phyloP scores from a whole-genome alignment of 2,329 filamentous ascomycete genomes.

The Colletotrichum incanum region DNA sequence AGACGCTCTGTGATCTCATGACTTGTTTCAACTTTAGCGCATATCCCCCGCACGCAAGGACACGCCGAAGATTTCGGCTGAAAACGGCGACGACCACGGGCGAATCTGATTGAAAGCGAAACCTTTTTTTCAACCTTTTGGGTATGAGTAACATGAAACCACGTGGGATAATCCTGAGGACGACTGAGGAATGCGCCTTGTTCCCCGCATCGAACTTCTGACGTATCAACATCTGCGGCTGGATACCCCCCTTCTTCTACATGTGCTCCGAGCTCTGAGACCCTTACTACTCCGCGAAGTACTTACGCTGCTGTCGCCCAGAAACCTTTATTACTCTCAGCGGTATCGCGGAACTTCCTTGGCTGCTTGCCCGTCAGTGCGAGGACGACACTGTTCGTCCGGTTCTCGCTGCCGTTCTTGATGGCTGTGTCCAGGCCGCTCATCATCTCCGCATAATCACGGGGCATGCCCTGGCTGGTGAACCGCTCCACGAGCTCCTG shows the following conservation, averaged over 20 bases:
- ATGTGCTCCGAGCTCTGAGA: not conserved
- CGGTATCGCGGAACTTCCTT: constrained; percentile 38
- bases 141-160: not conserved
- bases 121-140: not conserved
- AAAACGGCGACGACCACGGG: constrained; percentile 22
- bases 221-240: not conserved
- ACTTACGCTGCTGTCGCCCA: constrained; percentile 24
- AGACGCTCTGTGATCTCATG: constrained; percentile 36
- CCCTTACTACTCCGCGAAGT: not conserved
- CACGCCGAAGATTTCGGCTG: constrained; percentile 24
- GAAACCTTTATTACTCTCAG: constrained; percentile 16
- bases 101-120: constrained; percentile 24
- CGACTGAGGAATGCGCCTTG: not conserved
- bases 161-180: not conserved
- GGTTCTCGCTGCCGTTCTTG: constrained; percentile 54
- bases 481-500: constrained; percentile 48
- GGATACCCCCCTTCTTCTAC: no score
- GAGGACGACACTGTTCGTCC: constrained; percentile 53
- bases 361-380: constrained; percentile 53
- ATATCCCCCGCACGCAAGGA: constrained; percentile 28
- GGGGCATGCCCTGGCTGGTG: constrained; percentile 49
- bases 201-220: not conserved
- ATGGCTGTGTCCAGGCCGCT: constrained; percentile 53
- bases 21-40: constrained; percentile 40
- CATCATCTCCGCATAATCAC: constrained; percentile 52